Base-by-base conservation (phyloP, 2,329 filamentous ascomycete species). In the Fusarium praegraminearum region DNA sequence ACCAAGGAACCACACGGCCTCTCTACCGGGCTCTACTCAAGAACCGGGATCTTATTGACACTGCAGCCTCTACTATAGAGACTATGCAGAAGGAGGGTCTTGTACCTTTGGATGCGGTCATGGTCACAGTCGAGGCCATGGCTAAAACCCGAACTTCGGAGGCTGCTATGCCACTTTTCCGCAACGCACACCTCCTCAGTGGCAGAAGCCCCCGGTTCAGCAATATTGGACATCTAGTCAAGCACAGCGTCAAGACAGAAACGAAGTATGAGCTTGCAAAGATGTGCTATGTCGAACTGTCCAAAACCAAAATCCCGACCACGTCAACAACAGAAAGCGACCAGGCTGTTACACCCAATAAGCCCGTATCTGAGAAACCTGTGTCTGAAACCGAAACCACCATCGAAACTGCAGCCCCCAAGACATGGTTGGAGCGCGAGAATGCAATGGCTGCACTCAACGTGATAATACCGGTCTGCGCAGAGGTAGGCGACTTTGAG, bases 1-100 rank as follows among this genome's bases (percentile, higher is more conserved):
- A 89, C 5, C 85, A 87, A 6, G 85, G 82, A 16, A 90, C 87
- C 57, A 93, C 91, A 3, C 84, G 90, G 18, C 80, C 87, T 4
- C 81, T 98, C 24, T 89, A 86, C 71, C 75, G 78, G 5, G 81
- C 86, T 61, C 82, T 97, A 43, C 80, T 80, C 40, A 75, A 81
- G 40, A 79, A 83, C 2, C 78, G 83, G 0, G 74, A 76, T 0
- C 81, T 86, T 5, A 80, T 87, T 2, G 76, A 82, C 18, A 78
- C 85, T 40, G 87, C 88, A 5, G 86, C 91, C 75, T 72, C 77
- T 4, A 80, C 85, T 2, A 83, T 97, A 15, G 82, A 87, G 50
- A 76, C 82, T 1, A 80, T 94, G 57, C 69, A 73, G n/a, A 49
- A 72, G 54, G 64, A 76, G 13, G 65, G 77, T 18, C 71, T 80